Base-by-base conservation (phyloP, 768 basidiomycete species). In the Kwoniella sp. region DNA sequence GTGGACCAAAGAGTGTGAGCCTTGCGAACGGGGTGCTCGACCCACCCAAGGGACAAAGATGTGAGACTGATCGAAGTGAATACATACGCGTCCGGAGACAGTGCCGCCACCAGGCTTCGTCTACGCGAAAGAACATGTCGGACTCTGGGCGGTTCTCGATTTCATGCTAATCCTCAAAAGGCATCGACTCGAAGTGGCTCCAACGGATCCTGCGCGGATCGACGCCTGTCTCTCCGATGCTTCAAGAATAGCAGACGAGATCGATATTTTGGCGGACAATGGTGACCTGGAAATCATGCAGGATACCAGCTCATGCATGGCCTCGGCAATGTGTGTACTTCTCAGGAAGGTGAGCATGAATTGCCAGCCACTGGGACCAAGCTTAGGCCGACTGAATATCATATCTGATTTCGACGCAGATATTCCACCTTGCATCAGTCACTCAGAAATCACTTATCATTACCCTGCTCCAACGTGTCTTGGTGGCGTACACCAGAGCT, bases 281-380 rank as follows among this genome's bases (percentile, higher is more conserved):
- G 71, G 71, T 2, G 58, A 50, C 29, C 41, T 73, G 29, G 64
- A 41, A 25, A 65, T 73, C 55, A 67, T 73, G 71, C 71, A 73
- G 31, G 71, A 73, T 47, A 69, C 71, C 8, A 68, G 56, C 23
- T 62, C 59, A 4, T 67, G 68, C 34, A 73, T 73, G 71, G 69
- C 71, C 17, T 73, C 71, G 7, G 54, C 65, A 1, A 34, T 73
- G 12, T 63, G 48, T 2, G 63, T 73, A 4, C 58, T 73, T 15
- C 52, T 73, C n/a, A 47, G 64, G 7, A 73, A 69, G 62, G 71
- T 67, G 29, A 30, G 61, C 26, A 2, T 12, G 31, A 15, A 31
- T 53, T 5, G 22, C 28, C 23, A 30, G 30, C 38, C 8, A 15
- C 11, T 11, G 7, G 25, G n/a, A n/a, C n/a, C n/a, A n/a, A n/a